Percentiles rank a stretch among this genome's conserved stretches.
Evolutionary conservation across 139 green algal species (phyloP).

Genomic region (Yamagishiella unicocca): DNA sequence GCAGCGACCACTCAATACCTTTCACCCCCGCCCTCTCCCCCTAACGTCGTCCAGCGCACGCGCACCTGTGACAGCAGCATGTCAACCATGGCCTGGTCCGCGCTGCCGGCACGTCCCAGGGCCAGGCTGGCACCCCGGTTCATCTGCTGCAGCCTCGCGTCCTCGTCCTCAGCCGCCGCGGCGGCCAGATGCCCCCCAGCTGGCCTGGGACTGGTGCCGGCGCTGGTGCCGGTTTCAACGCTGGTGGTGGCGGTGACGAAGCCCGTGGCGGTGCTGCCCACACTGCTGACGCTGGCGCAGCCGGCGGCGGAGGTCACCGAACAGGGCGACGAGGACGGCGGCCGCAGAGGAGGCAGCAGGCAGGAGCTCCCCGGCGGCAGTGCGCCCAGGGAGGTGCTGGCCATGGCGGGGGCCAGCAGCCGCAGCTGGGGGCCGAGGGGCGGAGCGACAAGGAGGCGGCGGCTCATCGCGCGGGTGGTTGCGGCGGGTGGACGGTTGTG

Average conservation of each 20-base stretch:
- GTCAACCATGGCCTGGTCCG: conserved; percentile 22
- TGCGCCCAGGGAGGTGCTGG: conserved; percentile 9
- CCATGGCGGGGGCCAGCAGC: background rate
- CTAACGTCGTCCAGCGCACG: too few relatives aligned
- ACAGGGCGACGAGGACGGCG: background rate
- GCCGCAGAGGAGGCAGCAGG: background rate
- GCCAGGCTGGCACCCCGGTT: too few relatives aligned
- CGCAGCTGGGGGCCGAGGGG: background rate
- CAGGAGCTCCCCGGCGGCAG: conserved; percentile 7
- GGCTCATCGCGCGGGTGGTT: too few relatives aligned
- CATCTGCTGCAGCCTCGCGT: background rate
- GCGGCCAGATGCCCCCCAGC: background rate
- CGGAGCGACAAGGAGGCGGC: background rate
- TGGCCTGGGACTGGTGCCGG: background rate
- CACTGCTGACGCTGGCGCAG: background rate
- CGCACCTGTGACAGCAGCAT: conserved; percentile 49
- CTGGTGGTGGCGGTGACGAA: background rate
- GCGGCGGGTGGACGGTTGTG: too few relatives aligned
- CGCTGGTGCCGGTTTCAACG: background rate
- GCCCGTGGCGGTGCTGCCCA: background rate
- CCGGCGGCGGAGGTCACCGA: background rate
- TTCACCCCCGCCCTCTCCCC: too few relatives aligned
- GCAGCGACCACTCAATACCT: too few relatives aligned
- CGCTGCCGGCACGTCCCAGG: background rate
- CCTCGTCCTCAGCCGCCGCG: background rate